A percentile compares a stretch with the other conserved stretches of the same genome.
Conservation (phyloP, 768 basidiomycete species). For the Suillus fuscotomentosus region DNA sequence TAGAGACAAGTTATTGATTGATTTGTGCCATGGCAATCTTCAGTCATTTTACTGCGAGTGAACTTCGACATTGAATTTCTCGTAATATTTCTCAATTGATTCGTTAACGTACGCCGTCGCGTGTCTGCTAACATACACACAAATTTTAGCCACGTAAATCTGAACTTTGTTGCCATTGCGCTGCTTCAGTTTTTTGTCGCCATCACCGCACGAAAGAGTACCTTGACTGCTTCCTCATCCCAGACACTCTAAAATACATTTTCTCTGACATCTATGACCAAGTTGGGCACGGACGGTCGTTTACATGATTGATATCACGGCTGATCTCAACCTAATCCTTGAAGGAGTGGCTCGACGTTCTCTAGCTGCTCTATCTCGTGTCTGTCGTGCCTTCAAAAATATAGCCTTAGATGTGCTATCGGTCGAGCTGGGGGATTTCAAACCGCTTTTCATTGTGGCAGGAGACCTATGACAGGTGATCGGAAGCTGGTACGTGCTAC, state of each 20-base stretch:
- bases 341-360: not conserved
- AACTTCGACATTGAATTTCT: not conserved
- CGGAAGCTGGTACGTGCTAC: not conserved
- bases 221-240: not conserved
- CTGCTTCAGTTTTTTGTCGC: not conserved
- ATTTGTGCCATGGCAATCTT: not conserved
- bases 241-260: not conserved
- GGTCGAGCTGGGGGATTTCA: conserved; percentile 9
- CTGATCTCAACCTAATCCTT: not conserved
- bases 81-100: not conserved
- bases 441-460: conserved; percentile 12
- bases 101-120: not conserved
- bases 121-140: not conserved
- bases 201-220: not conserved
- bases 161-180: not conserved
- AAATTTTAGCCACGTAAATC: not conserved
- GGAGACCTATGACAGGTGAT: not conserved
- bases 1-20: not conserved
- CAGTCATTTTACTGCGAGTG: not conserved
- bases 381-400: conserved; percentile 15
- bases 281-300: not conserved
- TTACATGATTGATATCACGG: not conserved
- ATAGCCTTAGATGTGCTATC: conserved; percentile 14
- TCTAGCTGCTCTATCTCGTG: not conserved
- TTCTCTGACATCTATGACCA: not conserved